Conservation (phyloP, 2,329 filamentous ascomycete species). For the Arachnomyces sp. region DNA sequence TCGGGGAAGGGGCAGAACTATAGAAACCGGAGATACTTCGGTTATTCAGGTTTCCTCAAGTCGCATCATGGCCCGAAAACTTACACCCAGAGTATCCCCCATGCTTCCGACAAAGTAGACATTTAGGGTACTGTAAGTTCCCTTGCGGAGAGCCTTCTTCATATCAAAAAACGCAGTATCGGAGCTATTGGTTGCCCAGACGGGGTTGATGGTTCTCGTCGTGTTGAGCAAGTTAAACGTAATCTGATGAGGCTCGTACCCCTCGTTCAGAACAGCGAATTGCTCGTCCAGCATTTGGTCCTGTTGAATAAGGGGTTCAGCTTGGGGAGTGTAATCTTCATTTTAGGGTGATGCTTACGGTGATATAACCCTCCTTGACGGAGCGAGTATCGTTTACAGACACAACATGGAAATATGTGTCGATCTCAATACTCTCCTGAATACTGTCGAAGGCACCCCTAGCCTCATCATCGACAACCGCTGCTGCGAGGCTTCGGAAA, state of each 20-base stretch:
- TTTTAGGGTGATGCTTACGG: conserved; percentile 11
- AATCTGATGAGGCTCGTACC: conserved; percentile 9
- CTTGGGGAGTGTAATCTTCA: background rate
- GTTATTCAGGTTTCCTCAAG: too few species aligned
- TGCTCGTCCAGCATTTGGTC: conserved; percentile 10
- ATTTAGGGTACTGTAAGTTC: conserved; percentile 20
- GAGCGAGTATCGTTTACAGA: conserved; percentile 22
- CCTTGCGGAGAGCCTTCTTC: conserved; percentile 16
- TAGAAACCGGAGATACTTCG: background rate
- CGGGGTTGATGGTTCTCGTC: conserved; percentile 10
- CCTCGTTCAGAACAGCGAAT: conserved; percentile 12
- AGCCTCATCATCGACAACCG: too few species aligned
- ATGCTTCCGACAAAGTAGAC: conserved; percentile 17
- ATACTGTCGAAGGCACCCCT: too few species aligned
- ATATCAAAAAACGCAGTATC: conserved; percentile 5
- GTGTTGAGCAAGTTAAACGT: conserved; percentile 9
- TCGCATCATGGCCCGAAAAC: background rate
- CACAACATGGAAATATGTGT: conserved; percentile 40
- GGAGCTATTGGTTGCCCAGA: conserved; percentile 10
- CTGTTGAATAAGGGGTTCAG: conserved; percentile 1
- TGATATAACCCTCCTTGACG: conserved; percentile 23
- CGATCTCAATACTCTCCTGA: conserved; percentile 23
- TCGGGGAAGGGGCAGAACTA: conserved; percentile 12
- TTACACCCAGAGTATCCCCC: conserved; percentile 5
- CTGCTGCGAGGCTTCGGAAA: too few species aligned